Conservation (phyloP, 352 stramenopile genomes). For the Phytophthora megakarya region DNA sequence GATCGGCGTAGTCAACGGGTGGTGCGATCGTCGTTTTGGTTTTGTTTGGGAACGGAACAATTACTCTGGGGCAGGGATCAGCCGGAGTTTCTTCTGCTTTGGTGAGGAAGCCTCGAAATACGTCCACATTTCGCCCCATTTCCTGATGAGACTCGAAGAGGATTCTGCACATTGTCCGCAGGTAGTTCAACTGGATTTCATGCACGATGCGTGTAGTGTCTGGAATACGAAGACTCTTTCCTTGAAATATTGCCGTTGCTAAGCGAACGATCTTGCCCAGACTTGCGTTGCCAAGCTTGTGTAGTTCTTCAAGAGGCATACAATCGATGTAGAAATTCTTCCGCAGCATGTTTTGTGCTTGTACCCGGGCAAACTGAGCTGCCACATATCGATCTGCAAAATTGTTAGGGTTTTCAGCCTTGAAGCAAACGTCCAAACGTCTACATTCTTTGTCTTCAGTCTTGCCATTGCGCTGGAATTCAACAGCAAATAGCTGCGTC, state of each 20-base stretch:
- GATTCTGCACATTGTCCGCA: slow-evolving; percentile 93
- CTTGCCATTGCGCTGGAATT: slow-evolving; percentile 72
- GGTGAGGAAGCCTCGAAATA: slow-evolving; percentile 62
- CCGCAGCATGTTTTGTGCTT: slow-evolving; percentile 68
- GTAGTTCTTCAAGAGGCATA: slow-evolving; percentile 82
- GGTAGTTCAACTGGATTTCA: slow-evolving; percentile 91
- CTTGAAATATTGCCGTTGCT: slow-evolving; percentile 67
- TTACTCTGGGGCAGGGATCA: slow-evolving; percentile 46
- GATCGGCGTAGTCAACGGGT: slow-evolving; percentile 83
- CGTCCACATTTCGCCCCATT: slow-evolving; percentile 50
- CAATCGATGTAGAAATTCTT: slow-evolving; percentile 89
- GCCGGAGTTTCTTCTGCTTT: slow-evolving; percentile 49
- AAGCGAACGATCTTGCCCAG: slow-evolving; percentile 78
- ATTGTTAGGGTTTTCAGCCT: slow-evolving; percentile 74
- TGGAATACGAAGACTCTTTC: slow-evolving; percentile 66
- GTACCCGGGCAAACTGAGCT: slow-evolving; percentile 58
- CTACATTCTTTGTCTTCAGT: slow-evolving; percentile 54
- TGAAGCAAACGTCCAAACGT: slow-evolving; percentile 81
- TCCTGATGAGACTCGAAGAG: slow-evolving; percentile 86
- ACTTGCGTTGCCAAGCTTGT: slow-evolving; percentile 82
- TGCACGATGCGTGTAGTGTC: slow-evolving; percentile 81
- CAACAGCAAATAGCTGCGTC: slow-evolving; percentile 55
- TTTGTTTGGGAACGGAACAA: slow-evolving; percentile 26
- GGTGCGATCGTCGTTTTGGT: slow-evolving; percentile 40
- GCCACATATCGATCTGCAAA: slow-evolving; percentile 78